Evolutionary conservation across 1,284 basidiomycete species (phyloP).

Genomic region (Volvariella surrecta): DNA sequence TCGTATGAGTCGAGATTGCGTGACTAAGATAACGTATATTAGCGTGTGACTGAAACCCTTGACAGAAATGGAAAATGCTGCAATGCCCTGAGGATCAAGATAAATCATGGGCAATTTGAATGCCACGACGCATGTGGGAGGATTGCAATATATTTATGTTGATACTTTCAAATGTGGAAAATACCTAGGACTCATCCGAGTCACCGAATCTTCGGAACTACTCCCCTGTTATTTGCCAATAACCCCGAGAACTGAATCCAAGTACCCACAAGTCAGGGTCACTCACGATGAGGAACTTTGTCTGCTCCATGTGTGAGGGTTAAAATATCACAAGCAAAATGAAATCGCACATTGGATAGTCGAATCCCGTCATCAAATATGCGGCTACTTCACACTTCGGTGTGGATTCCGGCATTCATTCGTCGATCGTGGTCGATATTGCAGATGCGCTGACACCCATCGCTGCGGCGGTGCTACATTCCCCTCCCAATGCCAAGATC

Average conservation of each 20-base stretch:
- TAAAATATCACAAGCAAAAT: slow-evolving; percentile 6
- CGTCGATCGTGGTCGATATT: slow-evolving; percentile 1
- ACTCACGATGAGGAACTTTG: slow-evolving; percentile 3
- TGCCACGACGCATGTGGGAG: slow-evolving; percentile 22
- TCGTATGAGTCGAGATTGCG: slow-evolving; percentile 17
- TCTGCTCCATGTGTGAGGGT: neutral
- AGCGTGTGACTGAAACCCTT: slow-evolving; percentile 9
- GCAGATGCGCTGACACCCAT: neutral
- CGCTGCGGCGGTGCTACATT: neutral
- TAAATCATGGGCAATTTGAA: slow-evolving; percentile 13
- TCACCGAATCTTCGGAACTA: slow-evolving; percentile 24
- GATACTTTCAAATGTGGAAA: slow-evolving; percentile 20
- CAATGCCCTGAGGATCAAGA: slow-evolving; percentile 27
- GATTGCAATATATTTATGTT: slow-evolving; percentile 18
- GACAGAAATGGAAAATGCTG: slow-evolving; percentile 14
- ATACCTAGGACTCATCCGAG: slow-evolving; percentile 18
- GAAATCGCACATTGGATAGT: neutral
- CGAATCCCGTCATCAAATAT: neutral
- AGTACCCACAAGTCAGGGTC: slow-evolving; percentile 20
- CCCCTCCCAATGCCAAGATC: neutral
- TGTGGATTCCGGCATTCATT: slow-evolving; percentile 1
- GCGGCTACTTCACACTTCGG: neutral
- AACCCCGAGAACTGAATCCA: slow-evolving; percentile 15
- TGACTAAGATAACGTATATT: slow-evolving; percentile 14
- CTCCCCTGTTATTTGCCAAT: slow-evolving; percentile 17